Conservation (phyloP, 345 rosid species). For the Populus davidiana region DNA sequence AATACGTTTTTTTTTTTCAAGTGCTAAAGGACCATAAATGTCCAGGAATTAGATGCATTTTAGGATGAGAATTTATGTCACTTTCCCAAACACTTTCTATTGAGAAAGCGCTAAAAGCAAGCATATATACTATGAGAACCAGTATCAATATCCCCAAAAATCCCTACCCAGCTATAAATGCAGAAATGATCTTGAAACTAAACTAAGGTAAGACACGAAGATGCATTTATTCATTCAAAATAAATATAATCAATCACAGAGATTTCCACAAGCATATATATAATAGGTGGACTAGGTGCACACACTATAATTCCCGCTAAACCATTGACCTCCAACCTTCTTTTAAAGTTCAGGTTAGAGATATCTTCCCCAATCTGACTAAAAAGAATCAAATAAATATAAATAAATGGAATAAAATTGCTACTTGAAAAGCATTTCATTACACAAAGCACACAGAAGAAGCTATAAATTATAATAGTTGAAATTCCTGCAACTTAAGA, state of each 20-base stretch:
- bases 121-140: background rate
- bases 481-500: background rate
- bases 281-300: background rate
- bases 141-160: background rate
- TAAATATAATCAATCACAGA: background rate
- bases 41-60: background rate
- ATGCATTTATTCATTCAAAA: background rate
- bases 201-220: background rate
- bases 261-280: background rate
- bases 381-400: background rate
- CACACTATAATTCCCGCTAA: background rate
- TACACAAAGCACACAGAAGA: background rate
- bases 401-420: background rate
- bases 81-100: background rate
- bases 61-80: background rate
- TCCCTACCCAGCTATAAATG: background rate
- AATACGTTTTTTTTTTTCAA: background rate
- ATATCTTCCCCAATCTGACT: background rate
- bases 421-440: background rate
- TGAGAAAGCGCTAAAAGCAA: background rate
- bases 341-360: background rate
- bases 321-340: background rate
- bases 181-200: background rate
- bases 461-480: background rate
- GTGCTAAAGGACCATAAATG: background rate